A percentile compares a stretch with the other conserved stretches of the same genome.
Conservation (phyloP, 257 asterid species). For the Salvia rosmarinus region DNA sequence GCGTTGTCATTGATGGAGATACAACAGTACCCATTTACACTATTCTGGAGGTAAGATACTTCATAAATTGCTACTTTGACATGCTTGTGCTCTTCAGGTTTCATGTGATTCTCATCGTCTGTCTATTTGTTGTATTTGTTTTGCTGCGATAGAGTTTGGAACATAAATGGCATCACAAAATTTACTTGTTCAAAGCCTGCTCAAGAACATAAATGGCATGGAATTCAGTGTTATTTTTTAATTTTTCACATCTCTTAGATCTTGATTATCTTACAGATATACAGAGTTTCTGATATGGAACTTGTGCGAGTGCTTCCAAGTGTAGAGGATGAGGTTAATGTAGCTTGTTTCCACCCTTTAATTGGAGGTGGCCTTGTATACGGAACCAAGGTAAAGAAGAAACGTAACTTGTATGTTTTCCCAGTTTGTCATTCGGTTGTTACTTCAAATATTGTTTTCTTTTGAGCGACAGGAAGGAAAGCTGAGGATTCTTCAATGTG, state of each 20-base stretch:
- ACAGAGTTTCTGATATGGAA: slow-evolving; percentile 93
- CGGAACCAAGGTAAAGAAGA: slow-evolving; percentile 81
- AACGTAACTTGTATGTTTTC: background rate
- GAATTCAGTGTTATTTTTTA: background rate
- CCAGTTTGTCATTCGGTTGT: slow-evolving; percentile 5
- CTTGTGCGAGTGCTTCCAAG: slow-evolving; percentile 95
- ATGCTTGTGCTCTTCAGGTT: slow-evolving; percentile 16
- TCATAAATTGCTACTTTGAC: slow-evolving; percentile 18
- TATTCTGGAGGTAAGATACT: slow-evolving; percentile 75
- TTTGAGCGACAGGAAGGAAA: slow-evolving; percentile 81
- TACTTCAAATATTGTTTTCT: slow-evolving; percentile 5
- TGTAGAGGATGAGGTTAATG: slow-evolving; percentile 98
- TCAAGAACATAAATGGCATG: slow-evolving; percentile 11
- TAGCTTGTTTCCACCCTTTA: slow-evolving; percentile 93
- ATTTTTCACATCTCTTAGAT: slow-evolving; percentile 4
- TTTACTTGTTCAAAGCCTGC: slow-evolving; percentile 13
- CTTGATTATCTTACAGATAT: slow-evolving; percentile 54
- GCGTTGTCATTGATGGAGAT: slow-evolving; percentile 91
- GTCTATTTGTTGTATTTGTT: slow-evolving; percentile 3
- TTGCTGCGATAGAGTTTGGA: background rate
- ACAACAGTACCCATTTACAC: slow-evolving; percentile 80
- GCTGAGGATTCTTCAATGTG: slow-evolving; percentile 84
- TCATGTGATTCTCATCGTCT: background rate
- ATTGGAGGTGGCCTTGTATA: slow-evolving; percentile 94
- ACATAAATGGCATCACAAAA: slow-evolving; percentile 6